Base-by-base conservation (phyloP, 2,329 filamentous ascomycete species). In the Elsinoe arachidis region DNA sequence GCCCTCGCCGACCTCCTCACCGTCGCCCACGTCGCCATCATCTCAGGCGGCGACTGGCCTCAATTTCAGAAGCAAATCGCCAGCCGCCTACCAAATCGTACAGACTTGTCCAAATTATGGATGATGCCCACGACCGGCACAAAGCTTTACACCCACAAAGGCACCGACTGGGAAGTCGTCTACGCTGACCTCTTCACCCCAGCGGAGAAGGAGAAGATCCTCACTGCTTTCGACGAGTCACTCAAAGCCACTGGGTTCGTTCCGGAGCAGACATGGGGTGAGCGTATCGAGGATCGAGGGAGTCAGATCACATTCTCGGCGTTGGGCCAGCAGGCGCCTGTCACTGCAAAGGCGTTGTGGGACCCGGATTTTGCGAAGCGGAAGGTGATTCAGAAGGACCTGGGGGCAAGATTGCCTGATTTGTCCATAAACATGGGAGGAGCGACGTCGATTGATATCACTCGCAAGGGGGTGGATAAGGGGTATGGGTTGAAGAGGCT, bases 71-170 rank as follows among this genome's bases (percentile, higher is more conserved):
- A 72, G 63, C 72, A 74, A 60, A 65, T 73, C 35, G 71, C 66
- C 11, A 70, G 65, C 62, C 69, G 70, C 34, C 67, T 74, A 1
- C 69, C 71, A 2, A 37, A 66, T 12, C 63, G 60, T 53, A 68
- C 72, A 9, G 63, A 74, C 57, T 63, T 69, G n/a, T 66, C 68
- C 7, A 70, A 66, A 49, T 67, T 74, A 26, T 74, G 71, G 72
- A 65, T 74, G n/a, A 70, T 74, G 70, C 72, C 72, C 2, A 74
- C 72, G 10, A 73, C 69, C 5, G 72, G 72, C 21, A 74, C 72
- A 26, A 73, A 73, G 61, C 69, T 75, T 7, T 76, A 73, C 63
- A 68, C 62, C 21, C 60, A 68, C 62, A 62, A 63, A 19, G 56
- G 60, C n/a, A 58, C 44, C 19, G 61, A 58, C 5, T 73, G 72